These are phyloP conservation scores for Aspergillus texensis DNA, from an alignment of 2,329 filamentous ascomycete species.

Conservation along the genomic window DNA sequence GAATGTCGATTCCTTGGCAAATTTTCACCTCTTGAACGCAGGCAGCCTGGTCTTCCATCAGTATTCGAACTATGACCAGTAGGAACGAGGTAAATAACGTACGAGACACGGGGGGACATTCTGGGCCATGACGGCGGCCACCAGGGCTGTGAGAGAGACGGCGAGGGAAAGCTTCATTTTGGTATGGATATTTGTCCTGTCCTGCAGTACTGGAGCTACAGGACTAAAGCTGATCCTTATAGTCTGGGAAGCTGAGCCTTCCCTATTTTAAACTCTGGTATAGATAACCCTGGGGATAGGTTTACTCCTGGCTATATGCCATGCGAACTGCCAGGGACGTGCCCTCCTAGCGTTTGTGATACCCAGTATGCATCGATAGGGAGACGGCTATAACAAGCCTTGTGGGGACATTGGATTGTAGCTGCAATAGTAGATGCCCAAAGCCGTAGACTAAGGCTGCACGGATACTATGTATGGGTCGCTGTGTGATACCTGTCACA, in stretches of 20 bases:
- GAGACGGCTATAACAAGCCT: not conserved
- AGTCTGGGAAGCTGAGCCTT: not conserved
- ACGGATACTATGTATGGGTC: not conserved
- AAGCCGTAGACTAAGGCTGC: not conserved
- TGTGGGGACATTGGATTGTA: not conserved
- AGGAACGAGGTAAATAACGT: not conserved
- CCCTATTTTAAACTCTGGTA: not conserved
- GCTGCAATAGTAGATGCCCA: not conserved
- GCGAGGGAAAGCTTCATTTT: not conserved
- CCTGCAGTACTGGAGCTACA: not conserved
- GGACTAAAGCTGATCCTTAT: not conserved
- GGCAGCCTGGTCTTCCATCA: too few species aligned
- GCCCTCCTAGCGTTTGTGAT: not conserved
- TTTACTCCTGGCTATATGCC: not conserved
- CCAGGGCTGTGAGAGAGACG: not conserved
- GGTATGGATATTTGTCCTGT: not conserved
- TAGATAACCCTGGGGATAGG: not conserved
- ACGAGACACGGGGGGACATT: not conserved
- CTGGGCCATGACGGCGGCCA: not conserved
- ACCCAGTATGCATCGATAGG: not conserved
- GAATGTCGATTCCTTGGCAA: not conserved
- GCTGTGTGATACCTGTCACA: not conserved
- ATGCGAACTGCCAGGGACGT: not conserved
- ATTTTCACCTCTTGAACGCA: not conserved
- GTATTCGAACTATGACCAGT: too few species aligned